phyloP scores from a whole-genome alignment of 768 basidiomycete species.

The Termitomyces sp. region DNA sequence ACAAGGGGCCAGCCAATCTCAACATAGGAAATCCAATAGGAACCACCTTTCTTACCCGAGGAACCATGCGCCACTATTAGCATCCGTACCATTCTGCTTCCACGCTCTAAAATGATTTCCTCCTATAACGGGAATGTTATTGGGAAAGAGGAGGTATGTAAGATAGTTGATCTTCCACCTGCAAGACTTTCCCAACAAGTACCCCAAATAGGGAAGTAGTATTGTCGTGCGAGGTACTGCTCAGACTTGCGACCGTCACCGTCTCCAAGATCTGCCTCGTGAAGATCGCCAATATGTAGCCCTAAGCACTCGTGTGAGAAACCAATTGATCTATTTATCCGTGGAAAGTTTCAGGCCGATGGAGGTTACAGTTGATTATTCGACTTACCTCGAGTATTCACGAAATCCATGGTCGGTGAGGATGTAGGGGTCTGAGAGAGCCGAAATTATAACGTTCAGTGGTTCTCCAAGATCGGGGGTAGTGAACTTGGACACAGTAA shows the following conservation, averaged over 20 bases:
- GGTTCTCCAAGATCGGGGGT: constrained; percentile 69
- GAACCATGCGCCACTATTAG: constrained; percentile 79
- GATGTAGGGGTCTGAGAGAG: constrained; percentile 71
- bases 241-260: constrained; percentile 68
- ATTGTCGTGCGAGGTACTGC: constrained; percentile 69
- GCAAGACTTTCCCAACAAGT: constrained; percentile 86
- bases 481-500: constrained; percentile 45
- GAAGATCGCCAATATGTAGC: constrained; percentile 67
- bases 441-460: constrained; percentile 79
- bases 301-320: constrained; percentile 82
- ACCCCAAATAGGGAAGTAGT: constrained; percentile 73
- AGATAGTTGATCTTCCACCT: constrained; percentile 28
- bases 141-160: background rate
- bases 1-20: background rate
- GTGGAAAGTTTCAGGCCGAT: background rate
- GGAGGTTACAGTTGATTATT: background rate
- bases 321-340: constrained; percentile 57
- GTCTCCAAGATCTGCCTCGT: constrained; percentile 80
- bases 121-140: constrained; percentile 31
- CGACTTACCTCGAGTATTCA: constrained; percentile 59
- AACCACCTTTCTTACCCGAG: constrained; percentile 47
- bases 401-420: constrained; percentile 71
- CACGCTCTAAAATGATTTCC: constrained; percentile 88
- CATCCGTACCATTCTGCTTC: constrained; percentile 78
- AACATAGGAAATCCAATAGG: background rate